A percentile compares a stretch with the other conserved stretches of the same genome.
Conservation (phyloP, 148 eudicot species). For the Rhododendron mucronatum region DNA sequence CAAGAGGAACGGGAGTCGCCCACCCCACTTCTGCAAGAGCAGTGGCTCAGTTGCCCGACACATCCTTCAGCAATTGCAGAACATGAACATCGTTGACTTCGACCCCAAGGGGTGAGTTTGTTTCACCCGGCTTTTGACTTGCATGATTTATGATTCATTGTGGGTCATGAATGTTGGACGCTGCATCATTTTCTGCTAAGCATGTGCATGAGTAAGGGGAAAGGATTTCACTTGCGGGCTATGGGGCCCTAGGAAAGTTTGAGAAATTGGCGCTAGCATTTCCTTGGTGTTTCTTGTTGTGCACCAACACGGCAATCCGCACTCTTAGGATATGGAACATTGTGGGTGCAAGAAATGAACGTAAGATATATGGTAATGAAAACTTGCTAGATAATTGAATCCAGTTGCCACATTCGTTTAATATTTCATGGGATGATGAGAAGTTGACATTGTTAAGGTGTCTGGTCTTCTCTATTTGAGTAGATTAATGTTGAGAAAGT, state of each 20-base stretch:
- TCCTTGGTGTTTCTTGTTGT: neutral
- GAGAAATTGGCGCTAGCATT: neutral
- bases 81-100: slow-evolving; percentile 56
- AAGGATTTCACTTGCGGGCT: neutral
- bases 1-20: slow-evolving; percentile 57
- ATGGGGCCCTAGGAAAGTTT: neutral
- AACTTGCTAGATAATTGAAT: neutral
- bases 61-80: slow-evolving; percentile 68
- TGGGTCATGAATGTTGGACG: neutral
- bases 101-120: slow-evolving; percentile 69
- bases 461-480: neutral
- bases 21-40: slow-evolving; percentile 80
- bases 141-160: neutral
- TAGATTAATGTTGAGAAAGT: neutral
- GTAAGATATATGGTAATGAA: neutral
- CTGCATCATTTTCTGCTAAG: neutral
- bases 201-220: neutral
- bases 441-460: neutral
- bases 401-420: neutral
- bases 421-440: neutral
- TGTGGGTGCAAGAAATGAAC: neutral
- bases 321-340: neutral
- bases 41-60: slow-evolving; percentile 76
- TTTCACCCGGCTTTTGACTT: neutral
- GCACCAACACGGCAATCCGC: neutral